Base-by-base conservation (phyloP, 805 yeast species). In the Yarrowia bubula region DNA sequence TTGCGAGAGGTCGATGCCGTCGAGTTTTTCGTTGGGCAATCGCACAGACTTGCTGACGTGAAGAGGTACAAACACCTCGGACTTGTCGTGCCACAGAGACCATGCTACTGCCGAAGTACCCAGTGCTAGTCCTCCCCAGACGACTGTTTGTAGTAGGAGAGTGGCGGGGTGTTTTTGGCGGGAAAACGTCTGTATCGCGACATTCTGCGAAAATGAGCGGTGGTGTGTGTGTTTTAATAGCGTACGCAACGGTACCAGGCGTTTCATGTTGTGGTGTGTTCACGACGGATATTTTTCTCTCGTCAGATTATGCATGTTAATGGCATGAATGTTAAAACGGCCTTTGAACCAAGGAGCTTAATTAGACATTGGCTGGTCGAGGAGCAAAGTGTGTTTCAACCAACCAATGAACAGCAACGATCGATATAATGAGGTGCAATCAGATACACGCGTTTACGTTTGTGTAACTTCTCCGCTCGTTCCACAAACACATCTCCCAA, bases 131-230 rank as follows among this genome's bases (percentile, higher is more conserved):
- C 47, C 46, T 28, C 61, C 61, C 61, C 61, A 55, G 13, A 55
- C 31, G 15, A 55, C 61, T 2, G 61, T 55, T 17, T 41, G 46
- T 0, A 55, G 47, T 10, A 41, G 47, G 9, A 41, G 17, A 38
- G 61, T 55, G 61, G 61, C 61, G 61, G 61, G 61, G 31, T 55
- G 61, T 55, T 41, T 55, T 15, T 55, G 61, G 38, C 61, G 61
- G 31, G 47, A 15, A n/a, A 55, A 39, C 8, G 61, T 31, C 38
- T 55, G 61, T 8, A 41, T 41, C 17, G 61, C 47, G 13, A 55
- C 37, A 13, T 55, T 55, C 3, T 55, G 47, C 4, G 61, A 39
- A 11, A 55, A 15, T 1, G 3, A 14, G 9, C 46, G 22, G 5
- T 17, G 22, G 15, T 9, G 9, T 13, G 6, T 1, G 22, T 0